A percentile compares a stretch with the other conserved stretches of the same genome.
phyloP scores from a whole-genome alignment of 2,329 filamentous ascomycete genomes.

The Massarina eburnea region DNA sequence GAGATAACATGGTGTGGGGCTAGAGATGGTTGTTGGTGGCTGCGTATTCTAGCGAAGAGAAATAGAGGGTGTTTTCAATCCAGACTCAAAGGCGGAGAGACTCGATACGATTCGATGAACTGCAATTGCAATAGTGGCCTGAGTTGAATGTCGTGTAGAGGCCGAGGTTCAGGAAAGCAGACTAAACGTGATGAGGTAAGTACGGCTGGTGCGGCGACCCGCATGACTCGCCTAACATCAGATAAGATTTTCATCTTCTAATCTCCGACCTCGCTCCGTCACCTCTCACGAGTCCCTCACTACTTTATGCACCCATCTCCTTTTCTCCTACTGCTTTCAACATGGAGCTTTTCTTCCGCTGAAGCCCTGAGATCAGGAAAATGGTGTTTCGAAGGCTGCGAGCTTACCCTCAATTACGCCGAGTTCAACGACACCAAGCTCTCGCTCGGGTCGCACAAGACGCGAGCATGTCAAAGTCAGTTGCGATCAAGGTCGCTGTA shows the following conservation, averaged over 20 bases:
- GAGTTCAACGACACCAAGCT: constrained; percentile 35
- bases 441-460: constrained; percentile 24
- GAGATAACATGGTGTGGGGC: constrained; percentile 1
- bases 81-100: background rate
- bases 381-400: constrained; percentile 34
- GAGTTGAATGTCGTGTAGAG: background rate
- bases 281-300: constrained; percentile 8
- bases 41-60: background rate
- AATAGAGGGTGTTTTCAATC: background rate
- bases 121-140: background rate
- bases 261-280: constrained; percentile 14
- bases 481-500: constrained; percentile 30
- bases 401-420: constrained; percentile 29
- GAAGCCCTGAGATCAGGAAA: constrained; percentile 20
- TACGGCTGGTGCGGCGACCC: background rate
- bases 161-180: too few relatives aligned
- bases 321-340: constrained; percentile 8
- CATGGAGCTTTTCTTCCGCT: constrained; percentile 11
- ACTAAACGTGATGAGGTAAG: background rate
- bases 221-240: background rate
- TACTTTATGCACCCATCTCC: constrained; percentile 19
- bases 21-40: too few relatives aligned
- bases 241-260: constrained; percentile 20
- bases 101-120: too few relatives aligned
- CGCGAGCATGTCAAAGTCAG: constrained; percentile 27